A percentile compares a stretch with the other conserved stretches of the same genome.
Evolutionary conservation across 306 rosid genomes (phyloP).

Genomic region (Hippophae rhamnoides): DNA sequence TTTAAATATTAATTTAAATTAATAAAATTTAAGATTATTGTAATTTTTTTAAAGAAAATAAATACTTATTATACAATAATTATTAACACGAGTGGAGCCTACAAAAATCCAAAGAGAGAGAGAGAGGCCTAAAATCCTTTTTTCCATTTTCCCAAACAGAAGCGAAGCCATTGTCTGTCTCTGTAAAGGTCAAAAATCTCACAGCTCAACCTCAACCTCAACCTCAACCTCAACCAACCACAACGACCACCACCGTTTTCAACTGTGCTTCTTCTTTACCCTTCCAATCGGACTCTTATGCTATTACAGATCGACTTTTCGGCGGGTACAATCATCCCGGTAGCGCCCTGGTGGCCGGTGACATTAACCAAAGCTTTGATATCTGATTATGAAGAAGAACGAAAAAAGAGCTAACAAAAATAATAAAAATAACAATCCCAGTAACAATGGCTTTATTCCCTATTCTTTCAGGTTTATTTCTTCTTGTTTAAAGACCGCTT

Average conservation of each 20-base stretch:
- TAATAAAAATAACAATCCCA: slow-evolving; percentile 19
- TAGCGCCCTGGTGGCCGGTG: slow-evolving; percentile 47
- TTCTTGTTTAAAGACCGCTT: slow-evolving; percentile 81
- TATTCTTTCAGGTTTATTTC: slow-evolving; percentile 84
- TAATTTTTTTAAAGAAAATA: too few relatives aligned
- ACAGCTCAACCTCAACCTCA: slow-evolving; percentile 8
- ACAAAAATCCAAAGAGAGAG: background rate
- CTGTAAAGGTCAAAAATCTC: slow-evolving; percentile 43
- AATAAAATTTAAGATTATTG: too few relatives aligned
- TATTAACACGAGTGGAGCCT: too few relatives aligned
- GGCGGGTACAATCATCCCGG: slow-evolving; percentile 41
- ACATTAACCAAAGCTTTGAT: slow-evolving; percentile 6
- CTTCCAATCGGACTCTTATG: slow-evolving; percentile 33
- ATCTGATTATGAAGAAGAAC: slow-evolving; percentile 73
- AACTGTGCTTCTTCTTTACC: background rate
- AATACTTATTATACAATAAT: too few relatives aligned
- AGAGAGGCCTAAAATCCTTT: background rate
- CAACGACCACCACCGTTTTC: slow-evolving; percentile 24
- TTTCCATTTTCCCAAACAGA: background rate
- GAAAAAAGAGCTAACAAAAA: slow-evolving; percentile 39
- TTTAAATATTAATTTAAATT: too few relatives aligned
- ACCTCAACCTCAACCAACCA: slow-evolving; percentile 8
- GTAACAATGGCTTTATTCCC: slow-evolving; percentile 58
- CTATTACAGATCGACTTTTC: slow-evolving; percentile 55
- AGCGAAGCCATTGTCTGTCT: slow-evolving; percentile 40